Conservation (phyloP, 305 asterid species). For the Fraxinus dipetala region DNA sequence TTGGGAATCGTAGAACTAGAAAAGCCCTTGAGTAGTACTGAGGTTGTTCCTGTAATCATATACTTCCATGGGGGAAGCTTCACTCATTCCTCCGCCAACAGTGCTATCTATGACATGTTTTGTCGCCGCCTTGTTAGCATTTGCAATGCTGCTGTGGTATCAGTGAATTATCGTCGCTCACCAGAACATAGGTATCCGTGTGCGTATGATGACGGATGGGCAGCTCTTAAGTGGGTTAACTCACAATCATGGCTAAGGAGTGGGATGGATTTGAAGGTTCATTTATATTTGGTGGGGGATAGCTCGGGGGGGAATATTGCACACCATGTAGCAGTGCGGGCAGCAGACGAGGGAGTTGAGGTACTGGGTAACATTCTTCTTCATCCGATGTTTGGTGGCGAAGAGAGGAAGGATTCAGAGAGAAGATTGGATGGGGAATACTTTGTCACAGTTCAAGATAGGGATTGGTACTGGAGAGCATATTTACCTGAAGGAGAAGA, state of each 20-base stretch:
- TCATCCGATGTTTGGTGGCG: slow-evolving; percentile 81
- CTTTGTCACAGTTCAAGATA: slow-evolving; percentile 67
- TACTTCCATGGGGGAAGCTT: slow-evolving; percentile 94
- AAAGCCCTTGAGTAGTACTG: slow-evolving; percentile 55
- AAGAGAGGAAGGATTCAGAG: slow-evolving; percentile 67
- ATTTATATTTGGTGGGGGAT: slow-evolving; percentile 63
- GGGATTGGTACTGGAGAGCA: slow-evolving; percentile 96
- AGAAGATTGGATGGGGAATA: slow-evolving; percentile 62
- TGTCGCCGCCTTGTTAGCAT: slow-evolving; percentile 71
- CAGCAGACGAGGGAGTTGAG: slow-evolving; percentile 57
- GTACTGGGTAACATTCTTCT: slow-evolving; percentile 71
- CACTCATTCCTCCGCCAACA: slow-evolving; percentile 79
- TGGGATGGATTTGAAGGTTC: slow-evolving; percentile 51
- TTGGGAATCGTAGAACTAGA: slow-evolving; percentile 56
- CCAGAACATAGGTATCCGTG: slow-evolving; percentile 75
- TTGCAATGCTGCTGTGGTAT: slow-evolving; percentile 69
- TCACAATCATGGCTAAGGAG: slow-evolving; percentile 66
- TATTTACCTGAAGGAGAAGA: slow-evolving; percentile 81
- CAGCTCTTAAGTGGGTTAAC: slow-evolving; percentile 71
- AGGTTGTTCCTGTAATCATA: slow-evolving; percentile 61
- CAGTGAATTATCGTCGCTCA: slow-evolving; percentile 73
- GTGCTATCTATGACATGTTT: slow-evolving; percentile 83
- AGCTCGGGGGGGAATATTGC: slow-evolving; percentile 87
- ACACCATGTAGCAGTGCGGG: slow-evolving; percentile 70
- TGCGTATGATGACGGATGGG: slow-evolving; percentile 86